Percentiles rank a stretch among this genome's conserved stretches.
Conservation (phyloP, 495 filamentous ascomycete species). For the Geopyxis carbonaria region DNA sequence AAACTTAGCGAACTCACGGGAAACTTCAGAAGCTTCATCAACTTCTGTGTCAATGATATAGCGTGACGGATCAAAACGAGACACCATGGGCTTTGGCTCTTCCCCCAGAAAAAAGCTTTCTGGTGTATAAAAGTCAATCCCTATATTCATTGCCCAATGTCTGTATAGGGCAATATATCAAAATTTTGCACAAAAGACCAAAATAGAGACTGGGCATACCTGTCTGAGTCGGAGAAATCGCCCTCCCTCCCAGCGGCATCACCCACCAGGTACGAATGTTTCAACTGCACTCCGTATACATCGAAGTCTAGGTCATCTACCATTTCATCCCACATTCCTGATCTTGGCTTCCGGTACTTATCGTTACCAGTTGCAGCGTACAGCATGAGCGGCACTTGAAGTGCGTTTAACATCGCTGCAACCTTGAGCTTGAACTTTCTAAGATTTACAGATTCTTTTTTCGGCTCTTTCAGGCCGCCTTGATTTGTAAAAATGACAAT, state of each 20-base stretch:
- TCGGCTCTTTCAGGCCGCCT: slow-evolving; percentile 58
- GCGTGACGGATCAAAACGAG: slow-evolving; percentile 47
- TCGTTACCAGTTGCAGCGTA: slow-evolving; percentile 76
- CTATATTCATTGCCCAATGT: slow-evolving; percentile 50
- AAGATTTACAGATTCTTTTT: slow-evolving; percentile 42
- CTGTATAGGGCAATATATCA: slow-evolving; percentile 4
- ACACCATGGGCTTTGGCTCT: slow-evolving; percentile 39
- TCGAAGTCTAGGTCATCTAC: slow-evolving; percentile 54
- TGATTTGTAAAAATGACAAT: slow-evolving; percentile 80
- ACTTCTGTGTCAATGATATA: slow-evolving; percentile 24
- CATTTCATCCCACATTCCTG: slow-evolving; percentile 79
- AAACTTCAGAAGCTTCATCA: too few relatives aligned
- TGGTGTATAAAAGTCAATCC: slow-evolving; percentile 64
- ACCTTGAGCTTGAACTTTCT: slow-evolving; percentile 64
- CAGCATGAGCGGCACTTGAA: slow-evolving; percentile 60
- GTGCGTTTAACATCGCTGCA: slow-evolving; percentile 44
- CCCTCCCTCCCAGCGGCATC: slow-evolving; percentile 59
- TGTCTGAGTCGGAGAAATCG: slow-evolving; percentile 66
- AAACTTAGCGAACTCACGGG: too few relatives aligned
- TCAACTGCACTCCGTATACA: slow-evolving; percentile 44
- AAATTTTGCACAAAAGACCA: not conserved
- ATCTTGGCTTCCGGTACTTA: slow-evolving; percentile 66
- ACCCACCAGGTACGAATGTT: slow-evolving; percentile 66
- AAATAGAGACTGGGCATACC: slow-evolving; percentile 30
- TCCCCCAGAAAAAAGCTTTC: slow-evolving; percentile 77